A percentile compares a stretch with the other conserved stretches of the same genome.
phyloP scores from a whole-genome alignment of 257 asterid genomes.

The Echites panduratus region DNA sequence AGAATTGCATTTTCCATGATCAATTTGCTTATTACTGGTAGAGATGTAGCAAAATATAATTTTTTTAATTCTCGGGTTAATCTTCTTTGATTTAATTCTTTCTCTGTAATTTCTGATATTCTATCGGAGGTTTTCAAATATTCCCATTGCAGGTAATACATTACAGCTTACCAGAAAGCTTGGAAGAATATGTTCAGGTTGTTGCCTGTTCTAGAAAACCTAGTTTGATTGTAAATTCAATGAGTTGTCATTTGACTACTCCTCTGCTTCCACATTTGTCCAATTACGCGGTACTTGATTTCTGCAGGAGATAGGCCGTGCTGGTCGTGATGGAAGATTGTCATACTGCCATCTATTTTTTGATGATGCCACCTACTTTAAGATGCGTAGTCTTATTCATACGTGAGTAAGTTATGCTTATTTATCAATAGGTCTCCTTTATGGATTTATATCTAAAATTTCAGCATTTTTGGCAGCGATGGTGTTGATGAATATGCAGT shows the following conservation, averaged over 20 bases:
- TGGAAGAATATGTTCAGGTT: conserved; percentile 98
- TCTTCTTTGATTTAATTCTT: not conserved
- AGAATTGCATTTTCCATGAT: not conserved
- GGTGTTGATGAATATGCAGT: conserved; percentile 85
- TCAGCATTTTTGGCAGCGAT: conserved; percentile 50
- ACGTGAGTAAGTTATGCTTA: conserved; percentile 45
- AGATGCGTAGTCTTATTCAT: conserved; percentile 83
- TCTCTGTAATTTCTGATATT: not conserved
- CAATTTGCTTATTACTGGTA: not conserved
- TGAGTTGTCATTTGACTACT: not conserved
- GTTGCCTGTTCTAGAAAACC: conserved; percentile 19
- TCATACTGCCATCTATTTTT: conserved; percentile 87
- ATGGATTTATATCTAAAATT: conserved; percentile 17
- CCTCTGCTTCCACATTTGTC: not conserved
- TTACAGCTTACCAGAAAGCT: conserved; percentile 90
- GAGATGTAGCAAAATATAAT: not conserved
- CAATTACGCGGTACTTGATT: conserved; percentile 9
- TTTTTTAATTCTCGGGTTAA: not conserved
- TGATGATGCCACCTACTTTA: conserved; percentile 68
- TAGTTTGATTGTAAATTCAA: conserved; percentile 6
- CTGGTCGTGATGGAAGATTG: conserved; percentile 95
- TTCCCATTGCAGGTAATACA: conserved; percentile 71
- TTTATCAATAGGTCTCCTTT: conserved; percentile 12
- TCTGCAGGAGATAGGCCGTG: conserved; percentile 96
- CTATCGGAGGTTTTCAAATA: conserved; percentile 10